These are phyloP conservation scores for Cajanus cajan DNA, from an alignment of 306 rosid genomes.

Conservation along the genomic window DNA sequence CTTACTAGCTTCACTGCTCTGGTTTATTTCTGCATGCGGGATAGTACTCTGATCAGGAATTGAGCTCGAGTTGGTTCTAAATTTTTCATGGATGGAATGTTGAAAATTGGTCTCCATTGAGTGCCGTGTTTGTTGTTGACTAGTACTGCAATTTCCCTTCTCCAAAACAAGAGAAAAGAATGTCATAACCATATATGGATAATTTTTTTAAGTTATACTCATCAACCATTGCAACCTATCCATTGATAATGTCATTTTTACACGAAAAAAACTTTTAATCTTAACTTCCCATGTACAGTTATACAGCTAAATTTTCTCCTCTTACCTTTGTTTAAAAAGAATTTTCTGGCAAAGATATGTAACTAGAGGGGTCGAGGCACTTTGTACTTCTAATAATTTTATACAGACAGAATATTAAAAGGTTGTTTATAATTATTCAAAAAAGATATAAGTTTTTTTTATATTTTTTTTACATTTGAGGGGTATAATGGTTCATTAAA, in stretches of 20 bases:
- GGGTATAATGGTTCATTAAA: too few species aligned
- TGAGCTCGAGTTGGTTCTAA: conserved; percentile 38
- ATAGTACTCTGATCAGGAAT: conserved; percentile 40
- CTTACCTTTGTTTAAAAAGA: neutral
- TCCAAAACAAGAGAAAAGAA: conserved; percentile 17
- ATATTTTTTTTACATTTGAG: too few species aligned
- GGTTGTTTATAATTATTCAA: too few species aligned
- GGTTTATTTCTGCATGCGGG: conserved; percentile 43
- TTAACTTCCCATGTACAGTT: neutral
- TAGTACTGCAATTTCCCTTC: conserved; percentile 67
- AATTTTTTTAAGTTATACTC: too few species aligned
- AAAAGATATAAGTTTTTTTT: too few species aligned
- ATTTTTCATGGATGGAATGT: conserved; percentile 43
- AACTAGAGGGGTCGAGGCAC: too few species aligned
- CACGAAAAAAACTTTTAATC: neutral
- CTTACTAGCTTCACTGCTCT: conserved; percentile 42
- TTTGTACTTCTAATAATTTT: too few species aligned
- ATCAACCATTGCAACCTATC: too few species aligned
- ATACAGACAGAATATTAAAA: too few species aligned
- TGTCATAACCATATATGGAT: neutral
- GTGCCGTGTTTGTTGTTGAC: conserved; percentile 45
- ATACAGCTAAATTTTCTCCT: neutral
- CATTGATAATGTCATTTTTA: too few species aligned
- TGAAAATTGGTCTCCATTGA: conserved; percentile 45
- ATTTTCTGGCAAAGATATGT: neutral